These are phyloP conservation scores for Trametopsis cervina DNA, from an alignment of 768 basidiomycete genomes.

Conservation along the genomic window DNA sequence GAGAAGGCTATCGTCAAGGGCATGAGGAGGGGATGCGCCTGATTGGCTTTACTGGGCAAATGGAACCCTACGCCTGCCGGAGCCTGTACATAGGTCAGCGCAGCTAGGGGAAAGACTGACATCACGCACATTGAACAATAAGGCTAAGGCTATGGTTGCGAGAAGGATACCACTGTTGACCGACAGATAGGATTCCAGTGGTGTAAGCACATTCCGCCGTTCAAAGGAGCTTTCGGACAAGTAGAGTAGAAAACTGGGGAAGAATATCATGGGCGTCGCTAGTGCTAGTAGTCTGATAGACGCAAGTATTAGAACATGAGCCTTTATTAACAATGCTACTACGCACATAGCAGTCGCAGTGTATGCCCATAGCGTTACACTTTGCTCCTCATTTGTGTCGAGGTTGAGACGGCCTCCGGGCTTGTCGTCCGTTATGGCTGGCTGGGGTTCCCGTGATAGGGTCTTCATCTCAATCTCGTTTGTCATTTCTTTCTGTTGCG, in stretches of 20 bases:
- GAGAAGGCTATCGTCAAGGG: constrained; percentile 50
- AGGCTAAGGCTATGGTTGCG: constrained; percentile 43
- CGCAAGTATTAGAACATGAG: not conserved
- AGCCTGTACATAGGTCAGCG: constrained; percentile 23
- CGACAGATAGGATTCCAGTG: constrained; percentile 64
- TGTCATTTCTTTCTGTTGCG: constrained; percentile 26
- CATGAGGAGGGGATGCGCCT: constrained; percentile 55
- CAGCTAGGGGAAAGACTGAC: too few relatives aligned
- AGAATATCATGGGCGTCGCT: constrained; percentile 31
- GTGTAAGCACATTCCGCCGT: constrained; percentile 44
- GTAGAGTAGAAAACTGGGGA: constrained; percentile 64
- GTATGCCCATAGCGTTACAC: constrained; percentile 34
- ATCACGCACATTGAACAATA: constrained; percentile 56
- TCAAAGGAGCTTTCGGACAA: constrained; percentile 41
- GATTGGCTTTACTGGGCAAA: constrained; percentile 11
- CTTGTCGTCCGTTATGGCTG: constrained; percentile 9
- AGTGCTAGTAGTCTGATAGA: constrained; percentile 16
- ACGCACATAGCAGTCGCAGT: constrained; percentile 27
- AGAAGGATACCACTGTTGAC: constrained; percentile 61
- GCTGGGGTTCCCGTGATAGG: constrained; percentile 18
- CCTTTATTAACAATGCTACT: not conserved
- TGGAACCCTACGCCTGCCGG: not conserved
- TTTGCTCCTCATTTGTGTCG: constrained; percentile 20
- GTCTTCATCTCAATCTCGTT: constrained; percentile 34
- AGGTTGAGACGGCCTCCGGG: constrained; percentile 5